Conservation (phyloP, 768 basidiomycete genomes). For the Agaricus sinodeliciosus region DNA sequence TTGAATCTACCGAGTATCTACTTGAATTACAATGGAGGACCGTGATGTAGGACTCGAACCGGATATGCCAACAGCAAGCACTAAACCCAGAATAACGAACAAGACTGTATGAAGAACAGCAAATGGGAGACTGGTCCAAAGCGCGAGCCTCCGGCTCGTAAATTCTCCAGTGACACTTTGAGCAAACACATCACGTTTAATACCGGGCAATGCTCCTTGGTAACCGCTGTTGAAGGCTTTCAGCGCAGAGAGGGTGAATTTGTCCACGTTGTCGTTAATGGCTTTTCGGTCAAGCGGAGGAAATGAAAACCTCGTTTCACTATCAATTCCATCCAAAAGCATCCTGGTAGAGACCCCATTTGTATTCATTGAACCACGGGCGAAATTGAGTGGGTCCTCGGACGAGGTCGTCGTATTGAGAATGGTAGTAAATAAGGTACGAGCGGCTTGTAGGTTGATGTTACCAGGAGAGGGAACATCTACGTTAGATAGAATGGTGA, state of each 20-base stretch:
- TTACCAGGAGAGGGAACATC: background rate
- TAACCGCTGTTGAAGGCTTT: constrained; percentile 3
- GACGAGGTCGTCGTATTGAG: background rate
- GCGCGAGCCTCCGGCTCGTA: background rate
- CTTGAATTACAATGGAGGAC: too few relatives aligned
- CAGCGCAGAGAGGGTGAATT: background rate
- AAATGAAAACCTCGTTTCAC: background rate
- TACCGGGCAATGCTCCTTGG: background rate
- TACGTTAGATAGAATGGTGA: background rate
- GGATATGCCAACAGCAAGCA: background rate
- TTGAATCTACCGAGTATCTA: too few relatives aligned
- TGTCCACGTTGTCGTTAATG: background rate
- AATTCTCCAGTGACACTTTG: background rate
- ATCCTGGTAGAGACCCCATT: background rate
- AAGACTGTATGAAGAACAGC: background rate
- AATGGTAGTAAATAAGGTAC: background rate
- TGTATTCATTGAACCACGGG: background rate
- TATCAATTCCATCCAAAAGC: background rate
- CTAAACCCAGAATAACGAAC: background rate
- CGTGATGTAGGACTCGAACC: background rate
- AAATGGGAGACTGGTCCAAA: background rate
- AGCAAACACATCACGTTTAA: background rate
- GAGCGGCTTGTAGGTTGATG: background rate
- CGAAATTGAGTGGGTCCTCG: background rate
- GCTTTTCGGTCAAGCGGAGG: background rate